Evolutionary conservation across 768 basidiomycete genomes (phyloP).

Genomic region (Psilocybe cubensis): DNA sequence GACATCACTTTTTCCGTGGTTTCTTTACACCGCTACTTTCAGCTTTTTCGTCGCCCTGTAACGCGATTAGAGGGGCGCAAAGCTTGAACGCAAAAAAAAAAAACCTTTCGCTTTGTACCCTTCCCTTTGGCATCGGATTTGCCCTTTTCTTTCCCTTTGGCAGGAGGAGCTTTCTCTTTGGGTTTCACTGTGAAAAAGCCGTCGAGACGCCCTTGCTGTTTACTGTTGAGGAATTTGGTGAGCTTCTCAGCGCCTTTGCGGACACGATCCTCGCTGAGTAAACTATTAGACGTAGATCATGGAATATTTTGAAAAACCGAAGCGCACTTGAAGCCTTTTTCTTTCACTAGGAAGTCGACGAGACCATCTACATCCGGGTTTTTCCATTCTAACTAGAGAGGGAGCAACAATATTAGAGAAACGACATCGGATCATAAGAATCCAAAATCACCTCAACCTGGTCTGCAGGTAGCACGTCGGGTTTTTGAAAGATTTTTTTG

Average conservation of each 20-base stretch:
- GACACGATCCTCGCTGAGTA: constrained; percentile 90
- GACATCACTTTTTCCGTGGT: constrained; percentile 40
- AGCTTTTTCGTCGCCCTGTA: constrained; percentile 44
- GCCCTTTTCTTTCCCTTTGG: constrained; percentile 28
- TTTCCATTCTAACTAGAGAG: constrained; percentile 86
- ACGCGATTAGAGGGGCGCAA: constrained; percentile 5
- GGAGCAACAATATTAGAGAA: neutral
- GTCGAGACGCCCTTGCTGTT: constrained; percentile 96
- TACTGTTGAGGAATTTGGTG: constrained; percentile 80
- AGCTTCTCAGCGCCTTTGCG: constrained; percentile 95
- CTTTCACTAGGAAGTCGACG: constrained; percentile 88
- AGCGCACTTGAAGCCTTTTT: constrained; percentile 96
- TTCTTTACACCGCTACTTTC: constrained; percentile 43
- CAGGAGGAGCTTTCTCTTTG: constrained; percentile 46
- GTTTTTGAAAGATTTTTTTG: constrained; percentile 85
- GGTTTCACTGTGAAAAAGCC: constrained; percentile 88
- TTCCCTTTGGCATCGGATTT: constrained; percentile 30
- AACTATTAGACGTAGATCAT: neutral
- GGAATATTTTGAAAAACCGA: neutral
- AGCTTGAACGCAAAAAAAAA: constrained; percentile 8
- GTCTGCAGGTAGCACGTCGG: constrained; percentile 86
- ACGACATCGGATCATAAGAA: neutral
- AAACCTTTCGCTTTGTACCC: constrained; percentile 60
- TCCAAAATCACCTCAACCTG: constrained; percentile 76
- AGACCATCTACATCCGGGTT: constrained; percentile 92